Evolutionary conservation across 2,329 filamentous ascomycete genomes (phyloP).

Genomic region (Diaporthe longicolla): DNA sequence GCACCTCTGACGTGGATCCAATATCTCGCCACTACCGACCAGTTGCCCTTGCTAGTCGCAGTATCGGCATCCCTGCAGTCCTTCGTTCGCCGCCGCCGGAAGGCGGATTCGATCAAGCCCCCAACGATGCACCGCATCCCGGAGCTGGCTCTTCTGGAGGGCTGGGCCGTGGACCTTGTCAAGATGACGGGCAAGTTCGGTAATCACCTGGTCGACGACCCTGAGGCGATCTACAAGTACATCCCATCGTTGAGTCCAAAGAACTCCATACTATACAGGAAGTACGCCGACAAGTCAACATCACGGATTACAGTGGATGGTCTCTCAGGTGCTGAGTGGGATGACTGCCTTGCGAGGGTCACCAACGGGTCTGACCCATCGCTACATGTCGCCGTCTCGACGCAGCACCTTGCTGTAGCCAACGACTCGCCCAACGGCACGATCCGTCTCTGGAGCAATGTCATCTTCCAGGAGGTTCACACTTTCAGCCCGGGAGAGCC

Average conservation of each 20-base stretch:
- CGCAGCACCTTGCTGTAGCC: slow-evolving; percentile 21
- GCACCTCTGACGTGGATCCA: slow-evolving; percentile 48
- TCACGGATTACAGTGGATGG: slow-evolving; percentile 44
- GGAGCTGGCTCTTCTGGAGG: slow-evolving; percentile 44
- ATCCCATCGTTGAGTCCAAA: slow-evolving; percentile 47
- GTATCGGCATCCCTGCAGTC: slow-evolving; percentile 42
- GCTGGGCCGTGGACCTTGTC: slow-evolving; percentile 46
- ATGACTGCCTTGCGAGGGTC: slow-evolving; percentile 48
- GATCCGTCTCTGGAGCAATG: slow-evolving; percentile 24
- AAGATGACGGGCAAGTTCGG: slow-evolving; percentile 46
- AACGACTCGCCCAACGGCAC: slow-evolving; percentile 26
- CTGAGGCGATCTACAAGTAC: slow-evolving; percentile 46
- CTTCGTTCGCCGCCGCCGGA: slow-evolving; percentile 37
- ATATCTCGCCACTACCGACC: slow-evolving; percentile 40
- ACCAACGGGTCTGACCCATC: slow-evolving; percentile 37
- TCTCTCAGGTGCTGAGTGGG: slow-evolving; percentile 45
- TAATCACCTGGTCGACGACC: slow-evolving; percentile 44
- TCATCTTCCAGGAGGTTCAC: slow-evolving; percentile 23
- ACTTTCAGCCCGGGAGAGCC: slow-evolving; percentile 8
- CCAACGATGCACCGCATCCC: slow-evolving; percentile 42
- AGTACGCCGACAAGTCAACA: slow-evolving; percentile 42
- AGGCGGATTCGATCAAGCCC: slow-evolving; percentile 36
- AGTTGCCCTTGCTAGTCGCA: slow-evolving; percentile 1
- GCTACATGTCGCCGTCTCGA: slow-evolving; percentile 26
- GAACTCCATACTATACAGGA: slow-evolving; percentile 45